phyloP scores from a whole-genome alignment of 73 alveolate genomes.

The Paramecium octaurelia region DNA sequence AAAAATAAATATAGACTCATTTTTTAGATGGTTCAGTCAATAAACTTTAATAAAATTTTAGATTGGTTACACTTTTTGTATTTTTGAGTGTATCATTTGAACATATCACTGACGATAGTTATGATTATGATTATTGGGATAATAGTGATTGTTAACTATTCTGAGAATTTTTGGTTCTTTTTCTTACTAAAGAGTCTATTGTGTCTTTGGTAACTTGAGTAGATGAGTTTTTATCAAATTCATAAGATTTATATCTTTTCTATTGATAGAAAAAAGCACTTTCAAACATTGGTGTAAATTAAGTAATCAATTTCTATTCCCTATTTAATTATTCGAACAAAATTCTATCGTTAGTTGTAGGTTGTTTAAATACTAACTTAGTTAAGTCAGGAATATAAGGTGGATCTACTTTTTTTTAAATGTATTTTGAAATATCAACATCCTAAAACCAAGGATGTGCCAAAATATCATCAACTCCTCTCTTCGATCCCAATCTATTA shows the following conservation, averaged over 20 bases:
- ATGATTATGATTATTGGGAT: slow-evolving; percentile 5
- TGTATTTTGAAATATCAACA: slow-evolving; percentile 14
- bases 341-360: background rate
- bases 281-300: background rate
- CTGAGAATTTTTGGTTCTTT: slow-evolving; percentile 16
- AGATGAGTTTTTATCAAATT: background rate
- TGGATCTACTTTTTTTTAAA: slow-evolving; percentile 44
- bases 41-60: slow-evolving; percentile 7
- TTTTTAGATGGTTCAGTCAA: slow-evolving; percentile 44
- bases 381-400: slow-evolving; percentile 54
- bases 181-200: slow-evolving; percentile 20
- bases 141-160: slow-evolving; percentile 12
- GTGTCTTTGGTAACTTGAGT: slow-evolving; percentile 27
- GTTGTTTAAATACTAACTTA: background rate
- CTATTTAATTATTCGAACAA: slow-evolving; percentile 12
- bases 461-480: slow-evolving; percentile 48
- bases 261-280: background rate
- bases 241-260: background rate
- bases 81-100: background rate
- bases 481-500: slow-evolving; percentile 46
- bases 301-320: background rate
- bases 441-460: slow-evolving; percentile 58
- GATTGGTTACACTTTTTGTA: slow-evolving; percentile 10
- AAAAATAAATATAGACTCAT: background rate
- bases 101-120: background rate